phyloP scores from a whole-genome alignment of 192 early-diverging fungal species.

The Linnemannia zychae region DNA sequence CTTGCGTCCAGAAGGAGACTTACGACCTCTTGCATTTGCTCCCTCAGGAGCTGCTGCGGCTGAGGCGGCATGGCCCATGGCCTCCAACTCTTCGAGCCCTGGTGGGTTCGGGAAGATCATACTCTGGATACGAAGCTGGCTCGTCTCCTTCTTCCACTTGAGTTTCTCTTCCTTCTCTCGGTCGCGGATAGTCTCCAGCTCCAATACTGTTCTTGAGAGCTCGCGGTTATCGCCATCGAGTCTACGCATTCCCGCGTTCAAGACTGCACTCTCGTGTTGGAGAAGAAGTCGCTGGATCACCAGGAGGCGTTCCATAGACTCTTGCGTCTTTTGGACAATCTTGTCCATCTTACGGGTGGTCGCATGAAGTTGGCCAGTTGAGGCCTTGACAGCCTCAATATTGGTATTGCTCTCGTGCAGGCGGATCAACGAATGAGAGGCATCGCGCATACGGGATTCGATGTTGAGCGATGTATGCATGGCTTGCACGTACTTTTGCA shows the following conservation, averaged over 20 bases:
- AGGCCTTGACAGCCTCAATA: constrained; percentile 52
- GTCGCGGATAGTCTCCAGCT: constrained; percentile 39
- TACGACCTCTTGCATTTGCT: background rate
- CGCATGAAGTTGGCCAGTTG: constrained; percentile 56
- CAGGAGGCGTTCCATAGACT: constrained; percentile 52
- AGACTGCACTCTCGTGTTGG: constrained; percentile 62
- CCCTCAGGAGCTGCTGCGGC: background rate
- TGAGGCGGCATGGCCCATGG: background rate
- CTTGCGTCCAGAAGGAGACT: constrained; percentile 5
- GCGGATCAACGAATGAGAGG: constrained; percentile 59
- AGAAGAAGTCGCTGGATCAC: constrained; percentile 57
- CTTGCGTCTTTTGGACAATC: constrained; percentile 50
- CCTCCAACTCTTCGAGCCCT: constrained; percentile 17
- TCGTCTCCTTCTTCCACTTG: constrained; percentile 53
- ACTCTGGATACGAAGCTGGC: constrained; percentile 46
- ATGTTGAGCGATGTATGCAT: constrained; percentile 55
- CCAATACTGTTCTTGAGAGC: constrained; percentile 29
- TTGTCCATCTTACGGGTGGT: constrained; percentile 63
- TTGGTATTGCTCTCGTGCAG: constrained; percentile 60
- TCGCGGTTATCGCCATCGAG: constrained; percentile 56
- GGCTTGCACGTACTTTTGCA: constrained; percentile 50
- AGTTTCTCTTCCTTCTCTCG: constrained; percentile 50
- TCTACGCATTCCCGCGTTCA: constrained; percentile 59
- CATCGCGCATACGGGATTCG: constrained; percentile 66
- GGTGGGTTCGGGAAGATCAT: constrained; percentile 53